phyloP scores from a whole-genome alignment of 179 eudicot genomes.

The Heliamphora pulchella region DNA sequence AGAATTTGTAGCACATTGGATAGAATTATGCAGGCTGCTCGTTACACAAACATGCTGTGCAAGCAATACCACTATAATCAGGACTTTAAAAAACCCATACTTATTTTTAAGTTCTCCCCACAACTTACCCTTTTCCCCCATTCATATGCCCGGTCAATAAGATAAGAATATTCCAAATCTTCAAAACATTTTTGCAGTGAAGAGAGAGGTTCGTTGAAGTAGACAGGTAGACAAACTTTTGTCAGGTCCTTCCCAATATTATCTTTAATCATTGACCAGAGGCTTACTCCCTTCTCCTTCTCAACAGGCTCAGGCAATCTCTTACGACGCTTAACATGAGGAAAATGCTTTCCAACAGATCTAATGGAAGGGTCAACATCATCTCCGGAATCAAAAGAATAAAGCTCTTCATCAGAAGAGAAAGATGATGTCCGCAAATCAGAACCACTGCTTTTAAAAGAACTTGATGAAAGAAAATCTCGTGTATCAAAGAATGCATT shows the following conservation, averaged over 20 bases:
- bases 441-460: conserved; percentile 71
- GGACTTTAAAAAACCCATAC: background rate
- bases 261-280: conserved; percentile 97
- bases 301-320: conserved; percentile 85
- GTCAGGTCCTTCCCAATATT: conserved; percentile 96
- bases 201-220: conserved; percentile 91
- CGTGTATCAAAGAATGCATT: conserved; percentile 77
- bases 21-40: background rate
- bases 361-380: conserved; percentile 55
- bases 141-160: conserved; percentile 86
- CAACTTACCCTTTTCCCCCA: conserved; percentile 79
- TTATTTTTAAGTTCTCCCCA: conserved; percentile 8
- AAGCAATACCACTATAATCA: background rate
- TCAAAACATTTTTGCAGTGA: conserved; percentile 91
- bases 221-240: conserved; percentile 94
- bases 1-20: conserved; percentile 4
- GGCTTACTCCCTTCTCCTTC: conserved; percentile 91
- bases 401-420: conserved; percentile 66
- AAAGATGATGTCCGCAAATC: conserved; percentile 72
- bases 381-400: conserved; percentile 49
- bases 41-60: background rate
- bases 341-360: conserved; percentile 52
- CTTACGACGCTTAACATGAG: conserved; percentile 70
- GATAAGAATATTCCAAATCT: conserved; percentile 93
- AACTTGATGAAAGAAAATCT: conserved; percentile 81